Percentiles rank a stretch among this genome's conserved stretches.
phyloP scores from a whole-genome alignment of 148 eudicot genomes.

The Oxyria digyna region DNA sequence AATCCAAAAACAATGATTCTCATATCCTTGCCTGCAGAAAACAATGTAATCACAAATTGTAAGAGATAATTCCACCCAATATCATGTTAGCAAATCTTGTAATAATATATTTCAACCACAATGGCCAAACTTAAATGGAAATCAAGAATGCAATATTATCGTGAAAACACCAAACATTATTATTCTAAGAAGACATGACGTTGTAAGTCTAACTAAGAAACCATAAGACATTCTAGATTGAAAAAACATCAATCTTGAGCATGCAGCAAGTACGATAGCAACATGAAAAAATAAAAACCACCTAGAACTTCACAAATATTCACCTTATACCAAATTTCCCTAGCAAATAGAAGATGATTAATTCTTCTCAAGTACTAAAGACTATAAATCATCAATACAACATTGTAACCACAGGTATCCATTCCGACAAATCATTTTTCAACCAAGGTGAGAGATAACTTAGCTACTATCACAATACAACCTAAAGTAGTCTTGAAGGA shows the following conservation, averaged over 20 bases:
- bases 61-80: not conserved
- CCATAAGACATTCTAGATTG: too few species aligned
- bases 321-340: not conserved
- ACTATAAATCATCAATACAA: not conserved
- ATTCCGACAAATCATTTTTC: not conserved
- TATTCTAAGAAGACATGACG: not conserved
- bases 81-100: not conserved
- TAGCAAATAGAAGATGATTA: not conserved
- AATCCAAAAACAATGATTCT: slow-evolving; percentile 86
- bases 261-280: not conserved
- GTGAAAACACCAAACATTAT: not conserved
- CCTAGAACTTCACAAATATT: not conserved
- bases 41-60: not conserved
- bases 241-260: not conserved
- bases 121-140: not conserved
- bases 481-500: not conserved
- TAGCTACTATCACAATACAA: not conserved
- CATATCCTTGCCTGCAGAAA: slow-evolving; percentile 86
- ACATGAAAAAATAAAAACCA: not conserved
- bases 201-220: not conserved
- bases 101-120: not conserved
- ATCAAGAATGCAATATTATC: not conserved
- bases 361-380: not conserved
- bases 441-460: not conserved
- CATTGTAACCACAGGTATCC: not conserved